phyloP scores from a whole-genome alignment of 164 flowering plant species.

The Buxus sempervirens region DNA sequence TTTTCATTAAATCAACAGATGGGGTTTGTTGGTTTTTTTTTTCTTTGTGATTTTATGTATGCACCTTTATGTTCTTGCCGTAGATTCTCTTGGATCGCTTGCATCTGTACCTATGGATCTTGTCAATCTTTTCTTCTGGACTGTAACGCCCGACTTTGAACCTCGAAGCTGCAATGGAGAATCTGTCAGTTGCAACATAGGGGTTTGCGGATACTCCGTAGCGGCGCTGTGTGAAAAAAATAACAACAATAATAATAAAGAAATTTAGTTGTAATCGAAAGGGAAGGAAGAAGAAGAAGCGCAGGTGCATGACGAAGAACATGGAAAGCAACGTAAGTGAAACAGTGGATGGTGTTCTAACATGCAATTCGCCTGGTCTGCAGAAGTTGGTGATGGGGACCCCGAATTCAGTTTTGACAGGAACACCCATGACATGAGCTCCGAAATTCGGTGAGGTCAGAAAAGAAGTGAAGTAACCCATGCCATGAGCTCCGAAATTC shows the following conservation, averaged over 20 bases:
- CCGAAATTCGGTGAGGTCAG: conserved; percentile 30
- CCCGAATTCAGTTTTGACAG: conserved; percentile 26
- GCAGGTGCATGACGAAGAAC: background rate
- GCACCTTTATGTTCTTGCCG: conserved; percentile 77
- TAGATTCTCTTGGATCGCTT: conserved; percentile 73
- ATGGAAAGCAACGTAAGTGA: background rate
- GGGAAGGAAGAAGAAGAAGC: background rate
- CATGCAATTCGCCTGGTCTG: conserved; percentile 85
- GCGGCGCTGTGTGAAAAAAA: conserved; percentile 7
- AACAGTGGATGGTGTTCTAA: conserved; percentile 13
- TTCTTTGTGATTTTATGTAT: background rate
- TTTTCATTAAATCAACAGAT: background rate
- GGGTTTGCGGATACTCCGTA: conserved; percentile 38
- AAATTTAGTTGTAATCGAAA: background rate
- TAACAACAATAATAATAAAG: background rate
- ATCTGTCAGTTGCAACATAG: conserved; percentile 27
- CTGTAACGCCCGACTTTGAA: conserved; percentile 63
- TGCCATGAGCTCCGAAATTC: conserved; percentile 25
- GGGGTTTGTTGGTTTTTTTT: background rate
- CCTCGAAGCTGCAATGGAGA: conserved; percentile 38
- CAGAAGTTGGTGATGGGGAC: conserved; percentile 61
- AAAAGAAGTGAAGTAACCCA: conserved; percentile 30
- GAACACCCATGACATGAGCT: conserved; percentile 30
- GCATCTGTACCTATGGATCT: conserved; percentile 67
- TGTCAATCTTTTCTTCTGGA: conserved; percentile 65